Conservation (phyloP, 805 yeast species). For the Candida succiphila region DNA sequence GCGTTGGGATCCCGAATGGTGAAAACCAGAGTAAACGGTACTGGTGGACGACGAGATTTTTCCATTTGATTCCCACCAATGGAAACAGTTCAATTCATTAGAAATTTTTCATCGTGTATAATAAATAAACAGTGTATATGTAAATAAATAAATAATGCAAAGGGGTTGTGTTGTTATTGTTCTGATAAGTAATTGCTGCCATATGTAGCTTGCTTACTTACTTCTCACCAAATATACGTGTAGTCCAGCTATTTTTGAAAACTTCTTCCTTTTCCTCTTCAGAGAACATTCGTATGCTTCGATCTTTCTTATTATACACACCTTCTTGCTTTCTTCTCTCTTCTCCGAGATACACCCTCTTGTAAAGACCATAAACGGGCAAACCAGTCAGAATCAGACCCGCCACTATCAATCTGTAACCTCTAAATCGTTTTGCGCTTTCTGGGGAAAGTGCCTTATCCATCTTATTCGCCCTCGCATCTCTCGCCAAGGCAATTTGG, state of each 20-base stretch:
- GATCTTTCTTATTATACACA: conserved; percentile 31
- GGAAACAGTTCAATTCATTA: background rate
- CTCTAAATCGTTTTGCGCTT: too few species aligned
- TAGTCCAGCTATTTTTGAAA: conserved; percentile 28
- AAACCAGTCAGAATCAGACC: conserved; percentile 18
- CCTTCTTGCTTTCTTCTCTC: conserved; percentile 37
- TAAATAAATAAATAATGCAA: background rate
- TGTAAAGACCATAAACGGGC: conserved; percentile 22
- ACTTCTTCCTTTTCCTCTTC: conserved; percentile 29
- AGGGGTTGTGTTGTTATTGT: background rate
- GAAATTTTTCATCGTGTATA: background rate
- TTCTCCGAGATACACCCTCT: conserved; percentile 26
- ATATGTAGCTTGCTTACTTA: conserved; percentile 28
- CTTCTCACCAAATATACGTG: conserved; percentile 32
- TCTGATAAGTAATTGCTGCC: background rate
- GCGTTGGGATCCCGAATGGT: conserved; percentile 7
- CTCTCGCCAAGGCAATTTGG: too few species aligned
- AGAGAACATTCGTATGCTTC: conserved; percentile 31
- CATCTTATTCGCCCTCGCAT: too few species aligned
- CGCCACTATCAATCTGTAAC: conserved; percentile 22
- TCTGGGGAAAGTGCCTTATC: too few species aligned
- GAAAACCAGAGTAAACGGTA: background rate
- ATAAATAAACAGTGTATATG: too few species aligned
- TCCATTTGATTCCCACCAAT: background rate
- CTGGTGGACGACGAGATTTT: background rate